Conservation (phyloP, 495 filamentous ascomycete genomes). For the Annulohypoxylon nitens region DNA sequence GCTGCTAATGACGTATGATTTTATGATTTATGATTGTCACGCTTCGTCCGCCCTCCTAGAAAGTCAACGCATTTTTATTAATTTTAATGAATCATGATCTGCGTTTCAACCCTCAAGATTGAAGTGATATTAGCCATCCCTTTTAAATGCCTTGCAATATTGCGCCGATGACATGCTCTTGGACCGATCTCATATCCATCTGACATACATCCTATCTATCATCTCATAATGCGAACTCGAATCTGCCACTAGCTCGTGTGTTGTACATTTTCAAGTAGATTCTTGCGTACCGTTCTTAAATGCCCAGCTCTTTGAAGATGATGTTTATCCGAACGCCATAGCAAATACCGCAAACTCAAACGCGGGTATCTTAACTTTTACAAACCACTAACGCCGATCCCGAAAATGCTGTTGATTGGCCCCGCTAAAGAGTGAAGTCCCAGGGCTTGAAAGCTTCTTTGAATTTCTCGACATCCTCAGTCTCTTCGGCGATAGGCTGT, state of each 20-base stretch:
- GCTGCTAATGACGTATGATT: background rate
- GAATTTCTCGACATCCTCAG: conserved; percentile 80
- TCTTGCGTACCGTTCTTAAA: background rate
- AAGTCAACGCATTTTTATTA: conserved; percentile 2
- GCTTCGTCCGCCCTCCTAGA: background rate
- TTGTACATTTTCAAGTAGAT: background rate
- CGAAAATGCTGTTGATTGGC: conserved; percentile 18
- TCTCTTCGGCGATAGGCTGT: conserved; percentile 82
- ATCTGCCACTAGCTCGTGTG: background rate
- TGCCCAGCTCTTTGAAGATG: background rate
- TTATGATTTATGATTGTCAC: background rate
- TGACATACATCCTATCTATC: background rate
- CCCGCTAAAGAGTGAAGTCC: conserved; percentile 73
- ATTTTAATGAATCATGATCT: background rate
- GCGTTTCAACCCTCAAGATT: background rate
- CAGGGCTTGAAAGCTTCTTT: conserved; percentile 86
- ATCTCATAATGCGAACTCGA: background rate
- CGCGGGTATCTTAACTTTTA: conserved; percentile 50
- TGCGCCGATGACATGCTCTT: conserved; percentile 11
- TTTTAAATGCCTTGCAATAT: background rate
- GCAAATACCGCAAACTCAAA: conserved; percentile 31
- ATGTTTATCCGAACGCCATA: conserved; percentile 15
- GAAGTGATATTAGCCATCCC: background rate
- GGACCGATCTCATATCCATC: background rate
- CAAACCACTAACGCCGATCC: conserved; percentile 43